Base-by-base conservation (phyloP, 2,329 filamentous ascomycete genomes). In the Pseudogymnoascus sp. region DNA sequence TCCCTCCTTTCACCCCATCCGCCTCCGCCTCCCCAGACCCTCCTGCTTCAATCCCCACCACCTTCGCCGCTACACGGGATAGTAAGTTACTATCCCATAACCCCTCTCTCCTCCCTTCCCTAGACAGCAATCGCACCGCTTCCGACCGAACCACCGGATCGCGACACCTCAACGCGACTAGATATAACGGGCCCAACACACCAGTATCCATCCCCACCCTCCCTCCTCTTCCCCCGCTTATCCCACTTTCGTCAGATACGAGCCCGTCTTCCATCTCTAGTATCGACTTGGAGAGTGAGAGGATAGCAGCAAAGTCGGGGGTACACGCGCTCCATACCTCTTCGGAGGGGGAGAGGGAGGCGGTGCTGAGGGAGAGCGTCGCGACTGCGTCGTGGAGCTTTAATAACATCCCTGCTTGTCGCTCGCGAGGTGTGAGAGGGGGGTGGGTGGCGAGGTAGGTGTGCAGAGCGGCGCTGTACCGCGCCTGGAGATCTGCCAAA, bases 151-250 rank as follows among this genome's bases (percentile, higher is more conserved):
- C 78, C 1, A 75, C 67, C 0, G 80, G 78, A 64, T 87, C 81
- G 3, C 84, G 80, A 68, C 85, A 88, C 68, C 86, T 85, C 10
- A 83, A 85, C 6, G 83, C 84, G 12, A 86, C 83, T 2, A 87
- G 80, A 65, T 84, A 88, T 1, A 88, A 76, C 0, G 84, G 83
- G 4, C 84, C 82, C 2, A 88, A 79, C 62, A 88, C 84, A 28
- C 84, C 85, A 7, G 86, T 73, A 60, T 86, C 84, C 0, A 46
- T 4, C 1, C 44, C 40, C 8, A 44, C 28, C 7, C 2, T 31
- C 7, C 28, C 18, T 4, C 21, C 21, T 21, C 21, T 21, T 21
- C 21, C 21, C 21, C 21, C 21, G 21, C 21, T 21, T 21, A 21
- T 21, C 21, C 21, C 21, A 3, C 2, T 21, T 21, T 21, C 21